Base-by-base conservation (phyloP, 2,329 filamentous ascomycete genomes). In the Ophiostoma sp. region DNA sequence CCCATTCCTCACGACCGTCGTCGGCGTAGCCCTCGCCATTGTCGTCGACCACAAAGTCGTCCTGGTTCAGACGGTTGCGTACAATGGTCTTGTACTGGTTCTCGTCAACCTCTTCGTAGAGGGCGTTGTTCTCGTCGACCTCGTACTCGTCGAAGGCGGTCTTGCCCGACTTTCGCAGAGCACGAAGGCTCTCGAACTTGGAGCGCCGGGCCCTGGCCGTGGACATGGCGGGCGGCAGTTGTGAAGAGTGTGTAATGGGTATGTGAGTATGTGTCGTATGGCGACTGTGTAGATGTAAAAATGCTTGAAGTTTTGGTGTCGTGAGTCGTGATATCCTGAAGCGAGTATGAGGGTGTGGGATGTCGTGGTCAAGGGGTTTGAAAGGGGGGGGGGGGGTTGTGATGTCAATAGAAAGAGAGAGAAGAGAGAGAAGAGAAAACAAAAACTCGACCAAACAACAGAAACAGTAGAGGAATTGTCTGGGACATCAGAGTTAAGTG, bases 21-120 rank as follows among this genome's bases (percentile, higher is more conserved):
- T 98, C 94, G 74, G 93, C 94, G 77, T 99, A 99, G 52, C 95
- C 94, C 78, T 94, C 93, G 77, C 94, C 94, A 82, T 97, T 96
- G 81, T 99, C 95, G 82, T 98, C 95, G 72, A 99, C 94, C 68
- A 99, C 94, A 77, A 99, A 99, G 81, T 99, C 95, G 76, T 99
- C 95, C 76, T 96, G 86, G 77, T 98, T 92, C 68, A 99, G 84
- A 66, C 95, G 90, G 70, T 90, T 88, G 60, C 95, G 88, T 17
- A 99, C 93, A 74, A 98, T 90, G 79, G 96, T 96, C 83, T 97
- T 97, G 84, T 99, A 99, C 68, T 92, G 91, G 76, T 95, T 94
- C 76, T 99, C 95, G 77, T 98, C 94, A 67, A 99, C 93, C 76
- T 96, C 94, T 73, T 98, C 95, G 81, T 98, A 99, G 64, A 99